Evolutionary conservation across 495 filamentous ascomycete genomes (phyloP).

Genomic region (Aspergillus cavernicola): DNA sequence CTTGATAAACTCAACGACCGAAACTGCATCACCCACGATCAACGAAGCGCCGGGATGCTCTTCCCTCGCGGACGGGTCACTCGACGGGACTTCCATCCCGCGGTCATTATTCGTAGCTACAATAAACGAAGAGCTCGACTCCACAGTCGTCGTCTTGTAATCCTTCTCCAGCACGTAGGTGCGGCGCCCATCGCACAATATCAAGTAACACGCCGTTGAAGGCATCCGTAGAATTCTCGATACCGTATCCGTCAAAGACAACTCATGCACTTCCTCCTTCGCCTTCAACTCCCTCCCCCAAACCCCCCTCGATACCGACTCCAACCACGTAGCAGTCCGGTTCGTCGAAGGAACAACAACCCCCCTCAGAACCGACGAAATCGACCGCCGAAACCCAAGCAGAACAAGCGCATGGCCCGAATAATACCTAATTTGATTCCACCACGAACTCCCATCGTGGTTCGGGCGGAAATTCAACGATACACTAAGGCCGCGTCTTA

Average conservation of each 20-base stretch:
- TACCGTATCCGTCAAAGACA: constrained; percentile 26
- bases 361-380: constrained; percentile 49
- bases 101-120: constrained; percentile 55
- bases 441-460: constrained; percentile 38
- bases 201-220: constrained; percentile 57
- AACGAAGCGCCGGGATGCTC: constrained; percentile 15
- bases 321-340: no score
- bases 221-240: constrained; percentile 28
- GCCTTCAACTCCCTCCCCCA: not conserved
- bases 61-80: not conserved
- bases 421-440: constrained; percentile 38
- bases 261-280: not conserved
- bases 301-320: not conserved
- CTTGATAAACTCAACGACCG: constrained; percentile 35
- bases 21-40: constrained; percentile 15
- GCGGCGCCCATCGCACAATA: constrained; percentile 46
- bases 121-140: constrained; percentile 46
- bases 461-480: constrained; percentile 63
- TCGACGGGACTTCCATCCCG: not conserved
- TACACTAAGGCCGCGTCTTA: constrained; percentile 51
- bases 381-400: constrained; percentile 53
- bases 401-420: constrained; percentile 52
- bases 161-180: constrained; percentile 58
- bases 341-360: constrained; percentile 32
- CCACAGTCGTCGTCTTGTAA: constrained; percentile 36